Conservation (phyloP, 1,284 basidiomycete genomes). For the Cerrena zonata region DNA sequence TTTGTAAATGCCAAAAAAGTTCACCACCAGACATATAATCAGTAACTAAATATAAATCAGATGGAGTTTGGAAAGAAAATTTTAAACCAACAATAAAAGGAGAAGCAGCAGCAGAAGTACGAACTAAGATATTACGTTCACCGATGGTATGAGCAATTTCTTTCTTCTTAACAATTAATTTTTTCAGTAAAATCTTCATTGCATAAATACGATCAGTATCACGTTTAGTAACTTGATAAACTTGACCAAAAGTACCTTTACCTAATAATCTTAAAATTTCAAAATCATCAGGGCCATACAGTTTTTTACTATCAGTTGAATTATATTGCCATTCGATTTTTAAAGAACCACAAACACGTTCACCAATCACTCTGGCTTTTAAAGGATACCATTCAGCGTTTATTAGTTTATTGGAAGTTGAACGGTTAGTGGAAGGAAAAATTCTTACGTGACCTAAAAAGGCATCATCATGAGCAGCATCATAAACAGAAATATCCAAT, state of each 20-base stretch:
- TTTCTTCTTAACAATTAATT: constrained; percentile 98
- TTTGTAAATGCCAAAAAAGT: constrained; percentile 95
- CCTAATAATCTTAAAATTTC: constrained; percentile 99
- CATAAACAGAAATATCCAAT: too few relatives aligned
- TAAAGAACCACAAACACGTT: too few relatives aligned
- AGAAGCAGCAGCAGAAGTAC: constrained; percentile 85
- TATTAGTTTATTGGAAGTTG: too few relatives aligned
- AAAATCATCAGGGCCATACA: constrained; percentile 91
- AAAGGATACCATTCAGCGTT: too few relatives aligned
- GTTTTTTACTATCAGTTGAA: too few relatives aligned
- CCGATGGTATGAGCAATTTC: constrained; percentile 99
- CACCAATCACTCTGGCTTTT: too few relatives aligned
- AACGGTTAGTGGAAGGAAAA: too few relatives aligned
- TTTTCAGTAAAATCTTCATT: constrained; percentile 98
- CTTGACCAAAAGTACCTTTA: constrained; percentile 96
- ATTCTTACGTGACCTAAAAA: too few relatives aligned
- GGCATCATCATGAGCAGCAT: too few relatives aligned
- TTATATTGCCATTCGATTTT: too few relatives aligned
- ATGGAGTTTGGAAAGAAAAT: constrained; percentile 96
- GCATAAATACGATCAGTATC: constrained; percentile 99
- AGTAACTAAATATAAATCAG: constrained; percentile 93
- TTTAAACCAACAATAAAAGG: constrained; percentile 98
- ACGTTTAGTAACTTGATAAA: constrained; percentile 97
- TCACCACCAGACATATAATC: constrained; percentile 99
- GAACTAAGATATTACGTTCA: constrained; percentile 96